These are phyloP conservation scores for Murraya paniculata DNA, from an alignment of 345 rosid genomes.

Conservation along the genomic window DNA sequence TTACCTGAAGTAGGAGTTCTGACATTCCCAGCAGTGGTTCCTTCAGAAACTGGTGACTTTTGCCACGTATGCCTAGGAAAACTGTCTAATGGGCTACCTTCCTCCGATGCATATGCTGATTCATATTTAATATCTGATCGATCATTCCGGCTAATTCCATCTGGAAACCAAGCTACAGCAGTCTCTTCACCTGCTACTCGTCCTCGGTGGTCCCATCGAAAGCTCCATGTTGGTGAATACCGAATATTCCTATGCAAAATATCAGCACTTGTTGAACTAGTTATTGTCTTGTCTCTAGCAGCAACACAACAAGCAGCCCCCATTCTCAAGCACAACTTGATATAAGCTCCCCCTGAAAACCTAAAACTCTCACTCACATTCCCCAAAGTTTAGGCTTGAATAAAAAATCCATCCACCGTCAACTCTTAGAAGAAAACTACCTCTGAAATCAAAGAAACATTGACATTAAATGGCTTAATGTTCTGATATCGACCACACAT, in stretches of 20 bases:
- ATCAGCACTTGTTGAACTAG: constrained; percentile 55
- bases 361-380: constrained; percentile 27
- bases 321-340: constrained; percentile 44
- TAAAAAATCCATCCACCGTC: constrained; percentile 7
- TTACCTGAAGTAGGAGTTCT: constrained; percentile 76
- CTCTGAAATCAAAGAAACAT: constrained; percentile 10
- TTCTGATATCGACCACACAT: neutral
- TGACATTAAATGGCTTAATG: neutral
- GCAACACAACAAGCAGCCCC: constrained; percentile 98
- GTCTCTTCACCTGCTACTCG: constrained; percentile 96
- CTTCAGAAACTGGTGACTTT: constrained; percentile 69
- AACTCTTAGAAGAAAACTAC: constrained; percentile 6
- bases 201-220: constrained; percentile 93
- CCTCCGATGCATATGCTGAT: constrained; percentile 60
- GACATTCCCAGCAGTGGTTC: constrained; percentile 19
- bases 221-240: constrained; percentile 89
- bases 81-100: constrained; percentile 62
- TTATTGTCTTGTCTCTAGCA: constrained; percentile 83
- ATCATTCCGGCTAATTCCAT: constrained; percentile 50
- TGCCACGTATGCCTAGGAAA: constrained; percentile 50
- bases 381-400: constrained; percentile 8
- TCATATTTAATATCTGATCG: constrained; percentile 58
- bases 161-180: constrained; percentile 68
- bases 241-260: constrained; percentile 61
- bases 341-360: constrained; percentile 14